Evolutionary conservation across 164 flowering plant genomes (phyloP), one percentile per base, ranked within the genome.

Genomic region (Chimonanthus salicifolius): DNA sequence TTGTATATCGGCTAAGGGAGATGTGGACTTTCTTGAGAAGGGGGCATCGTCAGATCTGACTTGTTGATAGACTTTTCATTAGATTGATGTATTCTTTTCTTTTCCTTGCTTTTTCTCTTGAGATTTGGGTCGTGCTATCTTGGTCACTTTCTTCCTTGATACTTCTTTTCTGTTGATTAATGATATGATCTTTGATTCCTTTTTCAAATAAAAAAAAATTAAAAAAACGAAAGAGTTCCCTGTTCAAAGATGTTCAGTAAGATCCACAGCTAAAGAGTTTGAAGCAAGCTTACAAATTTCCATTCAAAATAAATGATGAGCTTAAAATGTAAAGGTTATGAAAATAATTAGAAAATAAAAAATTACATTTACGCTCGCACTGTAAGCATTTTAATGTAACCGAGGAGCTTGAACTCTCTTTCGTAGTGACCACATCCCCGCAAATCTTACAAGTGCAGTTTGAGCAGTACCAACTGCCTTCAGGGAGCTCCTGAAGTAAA

Each of bases 381-480:
- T 94, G 99, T 49, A 78, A 85, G 81, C 99, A 94, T 77, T 86
- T 87, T 54, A 82, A 74, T 13, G 72, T 78, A 64, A 73, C 67
- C 18, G 65, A 68, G 54, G 84, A 75, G 73, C 77, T 74, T 67
- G 89, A 83, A 72, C 78, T 76, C 72, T 82, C 87, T 69, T 80
- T 79, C 74, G 74, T 83, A 72, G 79, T 71, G 69, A 85, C 97
- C 72, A 85, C 84, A 76, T 79, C 79, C 54, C 94, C 91, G 78
- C 99, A 94, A 76, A 83, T 79, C 78, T 79, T 79, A 81, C 99
- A 94, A 20, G 84, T 87, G 82, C 99, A 94, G 70, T 78, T 86
- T 43, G 88, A 76, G 84, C 99, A 94, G 69, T 89, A 92, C 99
- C 99, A 94, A 76, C 77, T 87, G 70, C 97, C 98, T 64, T 93